A percentile compares a stretch with the other conserved stretches of the same genome.
These are phyloP conservation scores for Crepidotus variabilis DNA, from an alignment of 768 basidiomycete species.

Conservation along the genomic window DNA sequence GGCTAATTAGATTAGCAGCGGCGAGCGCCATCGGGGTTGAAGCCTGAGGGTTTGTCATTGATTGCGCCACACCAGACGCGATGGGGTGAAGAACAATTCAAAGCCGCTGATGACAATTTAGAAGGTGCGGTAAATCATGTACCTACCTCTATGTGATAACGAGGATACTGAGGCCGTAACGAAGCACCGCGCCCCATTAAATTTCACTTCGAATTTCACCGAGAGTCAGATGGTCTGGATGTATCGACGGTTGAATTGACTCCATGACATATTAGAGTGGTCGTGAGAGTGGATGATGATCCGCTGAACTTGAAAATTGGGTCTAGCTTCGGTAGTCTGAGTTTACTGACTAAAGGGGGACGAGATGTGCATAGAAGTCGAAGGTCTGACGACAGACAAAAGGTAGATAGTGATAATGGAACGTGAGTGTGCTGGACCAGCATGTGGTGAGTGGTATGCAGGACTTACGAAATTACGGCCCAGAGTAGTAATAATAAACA, in stretches of 20 bases:
- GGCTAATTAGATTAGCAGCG: not conserved
- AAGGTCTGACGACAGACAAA: not conserved
- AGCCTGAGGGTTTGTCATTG: not conserved
- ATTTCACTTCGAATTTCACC: not conserved
- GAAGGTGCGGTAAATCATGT: not conserved
- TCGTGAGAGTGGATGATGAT: not conserved
- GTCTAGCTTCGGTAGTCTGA: not conserved
- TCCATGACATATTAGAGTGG: not conserved
- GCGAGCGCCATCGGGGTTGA: not conserved
- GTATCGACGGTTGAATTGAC: not conserved
- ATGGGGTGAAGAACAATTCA: not conserved
- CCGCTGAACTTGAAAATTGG: not conserved
- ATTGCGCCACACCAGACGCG: not conserved
- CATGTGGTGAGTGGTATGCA: no score
- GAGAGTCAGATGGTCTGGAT: not conserved
- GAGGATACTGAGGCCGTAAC: not conserved
- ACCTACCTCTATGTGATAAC: not conserved
- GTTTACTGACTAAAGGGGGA: not conserved
- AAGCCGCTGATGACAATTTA: not conserved
- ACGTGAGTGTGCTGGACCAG: not conserved
- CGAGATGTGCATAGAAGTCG: not conserved
- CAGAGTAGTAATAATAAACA: no score
- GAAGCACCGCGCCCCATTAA: not conserved
- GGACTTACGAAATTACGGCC: no score
- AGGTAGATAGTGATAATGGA: not conserved